These are phyloP conservation scores for Aurinia saxatilis DNA, from an alignment of 345 rosid species.

Conservation along the genomic window DNA sequence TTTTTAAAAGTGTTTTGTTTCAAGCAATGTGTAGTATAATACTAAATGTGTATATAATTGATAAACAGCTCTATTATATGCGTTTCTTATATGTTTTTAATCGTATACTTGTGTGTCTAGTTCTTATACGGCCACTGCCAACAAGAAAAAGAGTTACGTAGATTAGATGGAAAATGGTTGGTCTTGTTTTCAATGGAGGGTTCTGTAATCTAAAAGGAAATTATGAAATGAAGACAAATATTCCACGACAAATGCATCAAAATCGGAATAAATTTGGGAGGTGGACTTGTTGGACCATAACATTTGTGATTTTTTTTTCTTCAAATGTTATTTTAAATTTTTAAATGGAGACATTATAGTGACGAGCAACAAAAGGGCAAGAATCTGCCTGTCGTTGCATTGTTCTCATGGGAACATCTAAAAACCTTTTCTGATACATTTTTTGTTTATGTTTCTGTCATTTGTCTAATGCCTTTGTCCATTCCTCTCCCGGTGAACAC, in stretches of 20 bases:
- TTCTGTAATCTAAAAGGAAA: background rate
- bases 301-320: background rate
- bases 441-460: background rate
- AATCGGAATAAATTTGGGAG: constrained; percentile 15
- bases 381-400: constrained; percentile 14
- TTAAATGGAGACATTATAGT: background rate
- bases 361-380: constrained; percentile 9
- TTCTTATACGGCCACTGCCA: no score
- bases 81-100: no score
- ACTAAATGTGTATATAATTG: no score
- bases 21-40: background rate
- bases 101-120: no score
- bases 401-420: constrained; percentile 19
- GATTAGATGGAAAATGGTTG: background rate
- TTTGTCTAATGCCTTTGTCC: background rate
- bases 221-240: constrained; percentile 4
- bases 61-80: no score
- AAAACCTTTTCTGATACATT: background rate
- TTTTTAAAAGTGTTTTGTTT: background rate
- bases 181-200: background rate
- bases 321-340: background rate
- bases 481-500: constrained; percentile 4
- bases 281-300: constrained; percentile 19
- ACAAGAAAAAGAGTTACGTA: no score
- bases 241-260: constrained; percentile 22